Conservation (phyloP, 2,329 filamentous ascomycete genomes). For the Venturia nashicola region DNA sequence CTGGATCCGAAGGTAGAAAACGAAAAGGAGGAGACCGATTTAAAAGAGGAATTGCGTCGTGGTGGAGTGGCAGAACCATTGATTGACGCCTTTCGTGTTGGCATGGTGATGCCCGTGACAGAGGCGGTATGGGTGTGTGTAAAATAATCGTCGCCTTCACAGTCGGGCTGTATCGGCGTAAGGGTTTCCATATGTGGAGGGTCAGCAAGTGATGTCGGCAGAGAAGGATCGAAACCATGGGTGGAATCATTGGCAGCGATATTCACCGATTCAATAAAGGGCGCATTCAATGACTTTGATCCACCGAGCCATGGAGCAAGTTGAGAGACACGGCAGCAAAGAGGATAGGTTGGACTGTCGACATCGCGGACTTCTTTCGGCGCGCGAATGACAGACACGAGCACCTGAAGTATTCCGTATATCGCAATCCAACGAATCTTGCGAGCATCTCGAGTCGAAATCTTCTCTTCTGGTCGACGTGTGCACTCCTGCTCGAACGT, state of each 20-base stretch:
- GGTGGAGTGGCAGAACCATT: constrained; percentile 12
- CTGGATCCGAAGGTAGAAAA: constrained; percentile 16
- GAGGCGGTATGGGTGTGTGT: constrained; percentile 12
- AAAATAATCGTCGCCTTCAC: constrained; percentile 28
- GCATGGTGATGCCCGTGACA: background rate
- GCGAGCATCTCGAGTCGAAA: constrained; percentile 53
- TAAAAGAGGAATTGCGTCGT: constrained; percentile 22
- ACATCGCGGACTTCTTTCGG: constrained; percentile 50
- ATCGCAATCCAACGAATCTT: constrained; percentile 71
- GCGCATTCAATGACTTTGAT: background rate
- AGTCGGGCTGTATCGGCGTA: constrained; percentile 31
- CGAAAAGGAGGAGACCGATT: constrained; percentile 20
- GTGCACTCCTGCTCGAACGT: constrained; percentile 53
- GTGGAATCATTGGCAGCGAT: background rate
- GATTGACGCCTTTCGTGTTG: no score
- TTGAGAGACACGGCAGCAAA: constrained; percentile 34
- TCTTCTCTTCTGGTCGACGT: constrained; percentile 40
- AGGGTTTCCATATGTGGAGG: background rate
- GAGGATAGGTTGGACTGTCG: constrained; percentile 45
- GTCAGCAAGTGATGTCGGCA: background rate
- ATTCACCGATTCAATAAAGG: constrained; percentile 12
- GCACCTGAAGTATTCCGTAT: constrained; percentile 61
- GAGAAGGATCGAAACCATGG: background rate
- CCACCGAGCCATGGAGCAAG: constrained; percentile 24
- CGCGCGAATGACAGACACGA: constrained; percentile 49